Percentiles rank a stretch among this genome's conserved stretches.
Conservation (phyloP, 768 basidiomycete genomes). For the Lactarius akahatsu region DNA sequence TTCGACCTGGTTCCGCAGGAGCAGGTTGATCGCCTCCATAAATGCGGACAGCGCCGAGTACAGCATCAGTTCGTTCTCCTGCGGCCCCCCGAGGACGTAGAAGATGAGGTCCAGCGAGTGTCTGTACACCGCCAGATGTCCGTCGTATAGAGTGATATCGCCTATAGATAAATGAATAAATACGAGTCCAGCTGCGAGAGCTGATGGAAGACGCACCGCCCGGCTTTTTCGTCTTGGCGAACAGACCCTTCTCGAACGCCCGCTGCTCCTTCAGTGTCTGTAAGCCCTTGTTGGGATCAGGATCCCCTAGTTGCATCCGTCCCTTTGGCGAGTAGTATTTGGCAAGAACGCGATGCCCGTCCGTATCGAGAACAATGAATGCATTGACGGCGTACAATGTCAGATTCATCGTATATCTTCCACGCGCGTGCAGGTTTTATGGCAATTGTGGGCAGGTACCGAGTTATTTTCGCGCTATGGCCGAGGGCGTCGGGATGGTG, state of each 20-base stretch:
- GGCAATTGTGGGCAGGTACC: too few species aligned
- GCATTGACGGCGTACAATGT: slow-evolving; percentile 86
- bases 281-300: slow-evolving; percentile 54
- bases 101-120: slow-evolving; percentile 95
- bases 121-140: slow-evolving; percentile 88
- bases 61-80: slow-evolving; percentile 96
- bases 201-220: slow-evolving; percentile 57
- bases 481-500: not conserved
- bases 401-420: slow-evolving; percentile 56
- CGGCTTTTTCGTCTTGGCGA: slow-evolving; percentile 92
- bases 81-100: slow-evolving; percentile 84
- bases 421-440: not conserved
- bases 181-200: not conserved
- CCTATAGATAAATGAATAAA: slow-evolving; percentile 44
- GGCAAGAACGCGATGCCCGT: slow-evolving; percentile 90
- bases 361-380: slow-evolving; percentile 91
- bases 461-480: not conserved
- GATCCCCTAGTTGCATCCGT: slow-evolving; percentile 49
- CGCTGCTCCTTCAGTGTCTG: slow-evolving; percentile 87
- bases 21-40: slow-evolving; percentile 78
- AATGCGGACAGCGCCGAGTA: slow-evolving; percentile 81
- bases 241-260: slow-evolving; percentile 92
- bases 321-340: slow-evolving; percentile 88
- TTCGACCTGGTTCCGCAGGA: slow-evolving; percentile 90
- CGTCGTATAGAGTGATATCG: slow-evolving; percentile 91